phyloP scores from a whole-genome alignment of 2,329 filamentous ascomycete genomes.

The Cladosporium colombiae region DNA sequence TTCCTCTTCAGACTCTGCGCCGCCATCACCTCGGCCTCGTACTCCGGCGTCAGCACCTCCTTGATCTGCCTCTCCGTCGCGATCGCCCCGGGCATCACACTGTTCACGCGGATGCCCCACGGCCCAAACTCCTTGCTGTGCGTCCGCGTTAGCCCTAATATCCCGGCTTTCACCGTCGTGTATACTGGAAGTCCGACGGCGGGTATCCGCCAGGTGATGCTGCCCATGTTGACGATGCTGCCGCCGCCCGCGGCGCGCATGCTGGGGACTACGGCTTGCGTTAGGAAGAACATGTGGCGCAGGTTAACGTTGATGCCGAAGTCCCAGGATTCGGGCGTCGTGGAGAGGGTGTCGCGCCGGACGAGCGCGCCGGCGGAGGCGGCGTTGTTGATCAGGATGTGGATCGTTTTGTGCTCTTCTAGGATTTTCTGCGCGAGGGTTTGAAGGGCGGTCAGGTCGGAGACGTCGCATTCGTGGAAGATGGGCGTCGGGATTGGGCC shows the following conservation, averaged over 20 bases:
- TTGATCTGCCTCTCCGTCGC: conserved; percentile 36
- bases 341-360: conserved; percentile 60
- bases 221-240: conserved; percentile 60
- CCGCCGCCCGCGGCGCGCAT: conserved; percentile 59
- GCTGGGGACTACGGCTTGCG: conserved; percentile 59
- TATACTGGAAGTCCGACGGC: conserved; percentile 32
- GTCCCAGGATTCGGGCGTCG: conserved; percentile 63
- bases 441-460: conserved; percentile 53
- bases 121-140: conserved; percentile 34
- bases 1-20: conserved; percentile 36
- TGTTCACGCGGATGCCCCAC: conserved; percentile 32
- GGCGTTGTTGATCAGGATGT: conserved; percentile 65
- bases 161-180: conserved; percentile 32
- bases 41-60: conserved; percentile 35
- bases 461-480: conserved; percentile 52
- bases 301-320: conserved; percentile 66
- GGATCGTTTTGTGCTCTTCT: conserved; percentile 50
- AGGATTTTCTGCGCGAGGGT: conserved; percentile 46
- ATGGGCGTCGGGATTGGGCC: conserved; percentile 22
- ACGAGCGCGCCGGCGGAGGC: conserved; percentile 59
- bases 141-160: conserved; percentile 33
- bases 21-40: conserved; percentile 31
- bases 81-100: conserved; percentile 36
- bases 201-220: conserved; percentile 34
- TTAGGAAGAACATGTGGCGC: conserved; percentile 64